Evolutionary conservation across 2,329 filamentous ascomycete species (phyloP).

Genomic region (Graphilbum sp.): DNA sequence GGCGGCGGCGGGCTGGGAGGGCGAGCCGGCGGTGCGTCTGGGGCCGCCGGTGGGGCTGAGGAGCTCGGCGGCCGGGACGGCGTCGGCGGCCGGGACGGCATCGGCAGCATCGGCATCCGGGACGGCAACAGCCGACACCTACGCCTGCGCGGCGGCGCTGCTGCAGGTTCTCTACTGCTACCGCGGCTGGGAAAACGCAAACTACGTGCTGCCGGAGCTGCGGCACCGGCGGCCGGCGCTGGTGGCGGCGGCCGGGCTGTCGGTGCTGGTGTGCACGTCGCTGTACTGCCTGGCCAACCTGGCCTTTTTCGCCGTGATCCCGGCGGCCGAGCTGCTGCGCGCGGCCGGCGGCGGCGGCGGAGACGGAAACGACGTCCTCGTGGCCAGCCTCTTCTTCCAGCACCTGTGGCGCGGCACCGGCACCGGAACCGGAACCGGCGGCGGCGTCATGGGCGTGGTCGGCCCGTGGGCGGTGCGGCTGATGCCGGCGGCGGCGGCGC

Average conservation of each 20-base stretch:
- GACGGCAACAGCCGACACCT: slow-evolving; percentile 10
- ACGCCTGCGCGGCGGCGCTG: slow-evolving; percentile 29
- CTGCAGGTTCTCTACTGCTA: slow-evolving; percentile 41
- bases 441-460: too few relatives aligned
- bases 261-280: slow-evolving; percentile 33
- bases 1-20: too few relatives aligned
- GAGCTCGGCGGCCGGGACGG: slow-evolving; percentile 1
- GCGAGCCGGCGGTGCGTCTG: too few relatives aligned
- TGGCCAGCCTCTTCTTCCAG: slow-evolving; percentile 40
- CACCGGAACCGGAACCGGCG: too few relatives aligned
- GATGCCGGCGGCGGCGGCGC: too few relatives aligned
- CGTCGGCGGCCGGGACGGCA: slow-evolving; percentile 1
- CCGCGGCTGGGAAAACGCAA: slow-evolving; percentile 36
- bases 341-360: too few relatives aligned
- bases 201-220: slow-evolving; percentile 38
- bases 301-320: slow-evolving; percentile 41
- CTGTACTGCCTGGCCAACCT: slow-evolving; percentile 41
- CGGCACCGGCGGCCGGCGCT: slow-evolving; percentile 38
- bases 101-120: slow-evolving; percentile 1
- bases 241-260: slow-evolving; percentile 36
- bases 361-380: slow-evolving; percentile 32
- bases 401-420: too few relatives aligned
- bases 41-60: slow-evolving; percentile 8
- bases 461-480: too few relatives aligned
- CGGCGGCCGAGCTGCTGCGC: slow-evolving; percentile 35